These are phyloP conservation scores for Stagonosporopsis chrysanthemi DNA, from an alignment of 2,329 filamentous ascomycete genomes.

Conservation along the genomic window DNA sequence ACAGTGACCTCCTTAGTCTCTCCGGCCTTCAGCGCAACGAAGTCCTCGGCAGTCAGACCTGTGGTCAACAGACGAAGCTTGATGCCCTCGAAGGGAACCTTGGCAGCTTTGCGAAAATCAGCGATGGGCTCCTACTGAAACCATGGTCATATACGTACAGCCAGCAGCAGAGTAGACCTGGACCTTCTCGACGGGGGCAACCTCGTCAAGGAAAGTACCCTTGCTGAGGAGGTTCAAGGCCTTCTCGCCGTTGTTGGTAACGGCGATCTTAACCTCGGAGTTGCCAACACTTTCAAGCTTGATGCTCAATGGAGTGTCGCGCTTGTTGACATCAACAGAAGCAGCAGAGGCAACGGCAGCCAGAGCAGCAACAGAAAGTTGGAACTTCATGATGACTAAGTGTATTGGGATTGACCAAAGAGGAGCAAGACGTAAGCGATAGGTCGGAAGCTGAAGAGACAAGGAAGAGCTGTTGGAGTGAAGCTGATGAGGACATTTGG, in stretches of 20 bases:
- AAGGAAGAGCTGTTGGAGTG: conserved; percentile 29
- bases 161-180: conserved; percentile 58
- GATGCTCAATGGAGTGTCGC: conserved; percentile 46
- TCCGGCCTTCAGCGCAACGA: conserved; percentile 57
- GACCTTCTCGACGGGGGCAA: conserved; percentile 62
- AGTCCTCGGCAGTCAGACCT: conserved; percentile 58
- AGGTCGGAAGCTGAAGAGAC: conserved; percentile 16
- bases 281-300: conserved; percentile 60
- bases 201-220: conserved; percentile 61
- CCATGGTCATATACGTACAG: conserved; percentile 31
- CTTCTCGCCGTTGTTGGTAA: conserved; percentile 62
- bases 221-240: conserved; percentile 62
- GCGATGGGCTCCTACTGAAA: neutral
- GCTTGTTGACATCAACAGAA: conserved; percentile 41
- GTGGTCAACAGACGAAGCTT: conserved; percentile 58
- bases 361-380: conserved; percentile 38
- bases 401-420: conserved; percentile 15
- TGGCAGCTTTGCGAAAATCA: conserved; percentile 43
- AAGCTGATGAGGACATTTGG: conserved; percentile 24
- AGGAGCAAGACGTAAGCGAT: conserved; percentile 12
- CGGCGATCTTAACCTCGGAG: conserved; percentile 61
- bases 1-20: conserved; percentile 62
- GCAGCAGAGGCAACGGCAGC: conserved; percentile 37
- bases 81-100: conserved; percentile 62
- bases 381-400: conserved; percentile 40